Conservation (phyloP, 176 grass and related monocot genomes). For the Eremochloa ophiuroides region DNA sequence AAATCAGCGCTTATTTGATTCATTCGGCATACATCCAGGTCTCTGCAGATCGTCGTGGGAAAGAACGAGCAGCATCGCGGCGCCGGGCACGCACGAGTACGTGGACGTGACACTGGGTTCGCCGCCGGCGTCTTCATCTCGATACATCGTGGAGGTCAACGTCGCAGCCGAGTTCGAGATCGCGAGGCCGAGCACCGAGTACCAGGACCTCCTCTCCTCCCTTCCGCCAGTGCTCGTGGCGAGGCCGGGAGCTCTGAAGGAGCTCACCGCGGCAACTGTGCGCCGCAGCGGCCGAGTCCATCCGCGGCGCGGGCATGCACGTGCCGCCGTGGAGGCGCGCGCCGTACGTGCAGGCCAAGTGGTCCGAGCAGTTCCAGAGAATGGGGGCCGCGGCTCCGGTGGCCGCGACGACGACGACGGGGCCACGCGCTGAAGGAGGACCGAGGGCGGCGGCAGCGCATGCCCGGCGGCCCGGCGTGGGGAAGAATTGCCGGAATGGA, state of each 20-base stretch:
- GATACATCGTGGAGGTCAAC: conserved; percentile 77
- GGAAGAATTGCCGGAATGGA: conserved; percentile 40
- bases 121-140: not conserved
- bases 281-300: conserved; percentile 57
- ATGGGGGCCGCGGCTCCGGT: not conserved
- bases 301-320: conserved; percentile 63
- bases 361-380: conserved; percentile 46
- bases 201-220: conserved; percentile 32
- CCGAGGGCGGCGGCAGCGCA: not conserved
- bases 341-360: conserved; percentile 70
- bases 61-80: conserved; percentile 17
- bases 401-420: not conserved
- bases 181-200: conserved; percentile 57
- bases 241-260: conserved; percentile 31
- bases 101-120: conserved; percentile 41
- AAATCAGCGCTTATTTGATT: too few relatives aligned
- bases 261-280: conserved; percentile 63
- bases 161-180: conserved; percentile 64
- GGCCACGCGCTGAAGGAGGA: not conserved
- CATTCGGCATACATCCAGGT: conserved; percentile 34
- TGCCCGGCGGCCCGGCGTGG: not conserved
- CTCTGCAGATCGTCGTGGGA: conserved; percentile 73
- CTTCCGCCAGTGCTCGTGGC: conserved; percentile 53
- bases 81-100: conserved; percentile 51
- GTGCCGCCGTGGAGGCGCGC: conserved; percentile 72